phyloP scores from a whole-genome alignment of 306 rosid genomes.

The Neltuma alba region DNA sequence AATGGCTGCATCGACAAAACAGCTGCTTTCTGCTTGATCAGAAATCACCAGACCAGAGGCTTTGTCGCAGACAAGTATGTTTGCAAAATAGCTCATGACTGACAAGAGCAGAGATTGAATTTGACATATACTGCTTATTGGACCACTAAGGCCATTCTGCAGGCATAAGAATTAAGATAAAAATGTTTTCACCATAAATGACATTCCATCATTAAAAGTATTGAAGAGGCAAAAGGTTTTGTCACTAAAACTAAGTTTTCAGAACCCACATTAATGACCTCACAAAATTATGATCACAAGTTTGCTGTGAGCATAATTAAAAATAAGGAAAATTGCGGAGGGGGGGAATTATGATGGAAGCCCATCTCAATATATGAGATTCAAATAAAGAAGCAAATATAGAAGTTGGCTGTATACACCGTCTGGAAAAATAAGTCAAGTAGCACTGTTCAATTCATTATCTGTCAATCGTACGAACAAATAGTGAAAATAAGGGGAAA shows the following conservation, averaged over 20 bases:
- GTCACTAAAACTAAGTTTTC: slow-evolving; percentile 26
- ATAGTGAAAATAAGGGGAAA: not conserved
- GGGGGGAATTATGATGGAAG: slow-evolving; percentile 11
- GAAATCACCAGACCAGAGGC: slow-evolving; percentile 52
- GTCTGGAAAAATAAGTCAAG: slow-evolving; percentile 1
- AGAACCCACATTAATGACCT: slow-evolving; percentile 16
- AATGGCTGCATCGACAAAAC: slow-evolving; percentile 83
- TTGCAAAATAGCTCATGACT: slow-evolving; percentile 74
- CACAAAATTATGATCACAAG: slow-evolving; percentile 12
- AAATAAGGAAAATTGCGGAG: slow-evolving; percentile 14
- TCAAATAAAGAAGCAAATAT: slow-evolving; percentile 12
- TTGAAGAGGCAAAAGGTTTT: slow-evolving; percentile 31
- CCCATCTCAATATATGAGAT: slow-evolving; percentile 12
- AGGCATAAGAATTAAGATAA: slow-evolving; percentile 36
- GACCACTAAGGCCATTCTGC: slow-evolving; percentile 64
- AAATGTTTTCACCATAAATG: slow-evolving; percentile 35
- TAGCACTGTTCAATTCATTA: slow-evolving; percentile 4
- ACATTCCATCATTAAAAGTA: slow-evolving; percentile 25
- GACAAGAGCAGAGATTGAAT: slow-evolving; percentile 81
- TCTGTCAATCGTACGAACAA: not conserved
- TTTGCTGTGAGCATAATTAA: not conserved
- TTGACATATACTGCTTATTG: slow-evolving; percentile 62
- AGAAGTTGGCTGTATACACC: not conserved
- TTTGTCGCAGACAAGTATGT: slow-evolving; percentile 55
- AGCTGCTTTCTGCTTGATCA: slow-evolving; percentile 72